These are phyloP conservation scores for Candida maltosa DNA, from an alignment of 805 yeast species.

Conservation along the genomic window DNA sequence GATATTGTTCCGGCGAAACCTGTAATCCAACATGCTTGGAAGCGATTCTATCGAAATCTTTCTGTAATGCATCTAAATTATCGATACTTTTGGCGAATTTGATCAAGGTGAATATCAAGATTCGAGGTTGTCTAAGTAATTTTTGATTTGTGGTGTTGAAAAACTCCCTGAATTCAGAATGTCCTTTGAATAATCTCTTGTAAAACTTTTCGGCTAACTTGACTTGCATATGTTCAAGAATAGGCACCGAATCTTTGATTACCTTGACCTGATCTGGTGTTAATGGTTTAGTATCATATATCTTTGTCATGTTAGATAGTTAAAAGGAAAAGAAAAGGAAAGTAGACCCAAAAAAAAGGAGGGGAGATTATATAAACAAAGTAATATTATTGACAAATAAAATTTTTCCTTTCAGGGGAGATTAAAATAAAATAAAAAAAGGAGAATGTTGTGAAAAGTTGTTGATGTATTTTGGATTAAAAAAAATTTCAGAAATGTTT, in stretches of 20 bases:
- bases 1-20: conserved; percentile 62
- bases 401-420: too few species aligned
- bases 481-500: too few species aligned
- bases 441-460: too few species aligned
- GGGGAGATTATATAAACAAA: too few species aligned
- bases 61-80: conserved; percentile 49
- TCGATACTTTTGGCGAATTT: conserved; percentile 64
- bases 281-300: conserved; percentile 25
- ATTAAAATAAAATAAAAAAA: too few species aligned
- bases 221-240: conserved; percentile 53
- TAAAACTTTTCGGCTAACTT: conserved; percentile 55
- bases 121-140: conserved; percentile 55
- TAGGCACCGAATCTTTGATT: conserved; percentile 52
- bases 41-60: conserved; percentile 57
- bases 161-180: conserved; percentile 55
- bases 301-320: conserved; percentile 11
- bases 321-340: neutral
- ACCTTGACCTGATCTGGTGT: conserved; percentile 25
- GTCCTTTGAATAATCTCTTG: conserved; percentile 47
- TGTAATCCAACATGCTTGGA: conserved; percentile 66
- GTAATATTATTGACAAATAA: too few species aligned
- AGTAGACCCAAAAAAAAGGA: too few species aligned
- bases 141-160: conserved; percentile 61
- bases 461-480: too few species aligned
- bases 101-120: conserved; percentile 59